Evolutionary conservation across 208 protist species (phyloP), one percentile per base, ranked within the genome.

Genomic region (Trypanosoma rangeli): DNA sequence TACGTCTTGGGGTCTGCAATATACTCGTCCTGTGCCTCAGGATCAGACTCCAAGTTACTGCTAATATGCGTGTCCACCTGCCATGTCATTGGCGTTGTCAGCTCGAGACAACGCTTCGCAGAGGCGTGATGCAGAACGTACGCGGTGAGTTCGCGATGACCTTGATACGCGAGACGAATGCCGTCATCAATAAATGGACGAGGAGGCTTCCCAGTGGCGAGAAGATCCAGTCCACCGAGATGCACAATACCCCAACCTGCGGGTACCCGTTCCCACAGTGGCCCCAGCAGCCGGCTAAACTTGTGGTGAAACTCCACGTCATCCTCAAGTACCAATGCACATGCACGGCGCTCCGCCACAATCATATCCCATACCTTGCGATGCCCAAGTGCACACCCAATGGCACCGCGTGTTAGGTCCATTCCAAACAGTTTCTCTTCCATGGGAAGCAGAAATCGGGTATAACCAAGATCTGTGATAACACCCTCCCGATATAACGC

Each of bases 61-160:
- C 82, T 89, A 60, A 95, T 91, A 79, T 97, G 93, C 33, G 93
- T 97, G 72, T 97, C 93, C 31, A 97, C 73, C 63, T 97, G 93
- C 90, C 93, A 97, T 24, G 90, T 97, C 85, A 97, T 84, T n/a
- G 85, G 84, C 37, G 84, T 54, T 1, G 90, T 85, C 0, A 95
- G 80, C 28, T 89, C 88, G 9, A 97, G 76, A 59, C 89, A 95
- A 42, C 90, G 84, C 58, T 78, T 53, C 15, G 93, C 93, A 12
- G 86, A 81, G n/a, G 39, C 49, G 18, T 79, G 74, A 68, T 95
- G 66, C 24, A 95, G 55, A 3, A 97, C 87, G 71, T 97, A 97
- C 1, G 90, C 93, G 3, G 90, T 97, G 5, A 97, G 85, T 80
- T 97, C 93, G 9, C 93, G 86, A 28, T 97, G 93, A 0, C 93